phyloP scores from a whole-genome alignment of 352 stramenopile species.

The Globisporangium canariense region DNA sequence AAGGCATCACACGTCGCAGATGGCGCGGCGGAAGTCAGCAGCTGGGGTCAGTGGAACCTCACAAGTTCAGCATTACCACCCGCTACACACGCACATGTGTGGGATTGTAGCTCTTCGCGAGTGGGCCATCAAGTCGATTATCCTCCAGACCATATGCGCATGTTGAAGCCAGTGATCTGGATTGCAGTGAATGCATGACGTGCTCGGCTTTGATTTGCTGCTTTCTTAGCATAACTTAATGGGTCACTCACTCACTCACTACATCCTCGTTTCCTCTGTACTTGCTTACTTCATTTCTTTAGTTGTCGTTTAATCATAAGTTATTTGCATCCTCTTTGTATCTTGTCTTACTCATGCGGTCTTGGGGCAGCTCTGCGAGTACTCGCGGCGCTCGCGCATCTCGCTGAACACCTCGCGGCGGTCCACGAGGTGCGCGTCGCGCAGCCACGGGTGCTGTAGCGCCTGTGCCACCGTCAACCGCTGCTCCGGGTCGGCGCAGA shows the following conservation, averaged over 20 bases:
- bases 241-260: not conserved
- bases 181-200: not conserved
- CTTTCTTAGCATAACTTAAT: conserved; percentile 3
- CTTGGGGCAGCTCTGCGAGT: conserved; percentile 18
- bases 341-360: not conserved
- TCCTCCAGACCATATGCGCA: not conserved
- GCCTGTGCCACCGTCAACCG: conserved; percentile 57
- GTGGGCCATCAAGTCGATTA: not conserved
- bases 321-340: conserved; percentile 1
- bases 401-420: conserved; percentile 23
- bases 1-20: conserved; percentile 1
- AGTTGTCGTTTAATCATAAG: conserved; percentile 1
- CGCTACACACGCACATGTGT: not conserved
- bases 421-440: conserved; percentile 42
- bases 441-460: conserved; percentile 59
- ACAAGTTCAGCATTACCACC: not conserved
- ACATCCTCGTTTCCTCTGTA: not conserved
- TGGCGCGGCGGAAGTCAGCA: conserved; percentile 3
- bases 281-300: not conserved
- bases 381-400: conserved; percentile 39
- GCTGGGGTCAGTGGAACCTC: not conserved
- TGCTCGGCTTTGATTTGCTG: not conserved
- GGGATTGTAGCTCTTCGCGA: not conserved
- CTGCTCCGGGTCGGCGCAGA: conserved; percentile 52
- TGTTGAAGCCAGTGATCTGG: not conserved